These are phyloP conservation scores for Luzula sylvatica DNA, from an alignment of 176 grass and related monocot species.

Conservation along the genomic window DNA sequence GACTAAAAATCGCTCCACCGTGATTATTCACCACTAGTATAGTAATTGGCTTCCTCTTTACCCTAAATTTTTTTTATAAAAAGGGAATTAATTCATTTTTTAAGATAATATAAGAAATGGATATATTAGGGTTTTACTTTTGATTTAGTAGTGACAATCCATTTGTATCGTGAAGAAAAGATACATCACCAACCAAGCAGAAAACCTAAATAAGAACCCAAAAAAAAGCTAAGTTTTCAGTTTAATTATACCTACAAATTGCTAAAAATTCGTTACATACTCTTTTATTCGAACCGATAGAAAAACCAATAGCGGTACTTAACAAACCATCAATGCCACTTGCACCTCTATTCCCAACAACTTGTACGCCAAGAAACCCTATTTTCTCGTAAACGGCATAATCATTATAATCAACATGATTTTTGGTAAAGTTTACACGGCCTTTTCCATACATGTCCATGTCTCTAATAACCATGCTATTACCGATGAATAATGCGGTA, in stretches of 20 bases:
- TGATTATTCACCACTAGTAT: slow-evolving; percentile 89
- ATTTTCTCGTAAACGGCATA: slow-evolving; percentile 17
- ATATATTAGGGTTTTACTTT: slow-evolving; percentile 27
- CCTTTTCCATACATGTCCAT: slow-evolving; percentile 88
- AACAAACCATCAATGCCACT: slow-evolving; percentile 99
- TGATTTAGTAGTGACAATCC: slow-evolving; percentile 80
- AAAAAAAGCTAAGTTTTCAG: too few relatives aligned
- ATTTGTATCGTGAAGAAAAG: slow-evolving; percentile 98
- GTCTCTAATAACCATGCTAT: slow-evolving; percentile 92
- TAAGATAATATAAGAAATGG: background rate
- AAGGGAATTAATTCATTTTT: too few relatives aligned
- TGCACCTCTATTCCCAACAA: slow-evolving; percentile 85
- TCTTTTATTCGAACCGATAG: slow-evolving; percentile 69
- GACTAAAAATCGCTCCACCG: slow-evolving; percentile 96
- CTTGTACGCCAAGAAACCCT: slow-evolving; percentile 48
- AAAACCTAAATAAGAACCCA: slow-evolving; percentile 43
- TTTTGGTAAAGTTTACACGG: slow-evolving; percentile 27
- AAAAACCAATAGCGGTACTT: slow-evolving; percentile 80
- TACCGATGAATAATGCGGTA: slow-evolving; percentile 64
- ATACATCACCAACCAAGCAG: slow-evolving; percentile 87
- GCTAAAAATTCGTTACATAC: slow-evolving; percentile 24
- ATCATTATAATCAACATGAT: slow-evolving; percentile 18
- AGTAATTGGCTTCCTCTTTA: slow-evolving; percentile 60
- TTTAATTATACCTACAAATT: background rate
- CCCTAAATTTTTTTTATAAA: slow-evolving; percentile 33